Evolutionary conservation across 106 monocot genomes (phyloP), one percentile per base, ranked within the genome.

Genomic region (Acanthochlamys bracteata): DNA sequence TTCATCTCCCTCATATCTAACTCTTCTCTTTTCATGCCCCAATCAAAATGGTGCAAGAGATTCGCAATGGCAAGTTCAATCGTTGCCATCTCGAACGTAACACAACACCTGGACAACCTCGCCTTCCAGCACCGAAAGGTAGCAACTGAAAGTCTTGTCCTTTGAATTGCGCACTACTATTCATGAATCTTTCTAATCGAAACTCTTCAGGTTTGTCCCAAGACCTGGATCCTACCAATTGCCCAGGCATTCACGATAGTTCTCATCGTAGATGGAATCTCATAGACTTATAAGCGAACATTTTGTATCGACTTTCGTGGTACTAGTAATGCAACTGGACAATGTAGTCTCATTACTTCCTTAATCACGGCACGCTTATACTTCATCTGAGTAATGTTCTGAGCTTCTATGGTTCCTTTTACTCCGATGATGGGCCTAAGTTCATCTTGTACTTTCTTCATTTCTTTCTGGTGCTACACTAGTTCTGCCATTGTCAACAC

Each of bases 31-130:
- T 39, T 60, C 24, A 66, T 4, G 16, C 47, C 24, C 52, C 47
- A 66, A 45, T 66, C 51, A 53, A 66, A 66, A 66, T 66, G 15
- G 23, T 66, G 12, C 20, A 49, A 45, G 26, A 67, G 67, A 55
- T 8, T 23, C 1, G 53, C 55, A 39, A 39, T 11, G 1, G 67
- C 49, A 21, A 67, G 55, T 40, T 54, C 53, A 54, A 54, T 54
- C 7, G 53, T 54, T 6, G 53, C n/a, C 16, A 54, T 54, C 6
- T 10, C 53, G 19, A 54, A 54, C 7, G 12, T n/a, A n/a, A n/a
- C n/a, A n/a, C 16, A 54, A 54, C 19, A 6, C 53, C 53, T 6
- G 53, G 53, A 54, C 66, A 54, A 12, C 17, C 53, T 11, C 39
- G 33, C 8, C 24, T 25, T 26, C 66, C 53, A 6, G 53, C 53